Evolutionary conservation across 805 yeast genomes (phyloP).

Genomic region (Metschnikowia similis): DNA sequence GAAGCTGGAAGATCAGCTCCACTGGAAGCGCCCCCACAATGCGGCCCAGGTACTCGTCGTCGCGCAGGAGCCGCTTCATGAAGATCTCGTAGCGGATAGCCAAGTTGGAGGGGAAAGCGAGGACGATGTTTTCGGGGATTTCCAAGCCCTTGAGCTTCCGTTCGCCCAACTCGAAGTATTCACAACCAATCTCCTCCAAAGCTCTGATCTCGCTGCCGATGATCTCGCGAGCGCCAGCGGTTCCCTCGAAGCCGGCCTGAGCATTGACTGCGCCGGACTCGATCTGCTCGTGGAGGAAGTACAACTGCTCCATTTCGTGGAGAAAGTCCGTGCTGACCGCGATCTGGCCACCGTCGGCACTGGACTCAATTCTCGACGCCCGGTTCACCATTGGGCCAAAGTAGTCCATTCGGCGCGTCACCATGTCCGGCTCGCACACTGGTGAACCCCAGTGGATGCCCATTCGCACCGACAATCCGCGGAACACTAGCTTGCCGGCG

Average conservation of each 20-base stretch:
- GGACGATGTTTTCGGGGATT: constrained; percentile 81
- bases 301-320: constrained; percentile 60
- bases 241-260: constrained; percentile 44
- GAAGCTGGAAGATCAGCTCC: constrained; percentile 47
- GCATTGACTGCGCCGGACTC: constrained; percentile 21
- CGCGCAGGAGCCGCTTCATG: constrained; percentile 23
- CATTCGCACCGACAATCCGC: constrained; percentile 95
- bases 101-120: constrained; percentile 67
- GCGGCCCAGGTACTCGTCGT: constrained; percentile 20
- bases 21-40: constrained; percentile 38
- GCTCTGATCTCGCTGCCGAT: constrained; percentile 63
- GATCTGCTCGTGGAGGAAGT: constrained; percentile 44
- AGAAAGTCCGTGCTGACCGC: constrained; percentile 80
- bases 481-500: constrained; percentile 56
- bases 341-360: constrained; percentile 98
- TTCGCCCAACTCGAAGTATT: constrained; percentile 70
- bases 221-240: constrained; percentile 46
- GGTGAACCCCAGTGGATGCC: constrained; percentile 99
- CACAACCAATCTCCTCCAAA: constrained; percentile 67
- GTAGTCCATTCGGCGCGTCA: constrained; percentile 96
- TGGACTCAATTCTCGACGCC: constrained; percentile 87
- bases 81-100: constrained; percentile 52
- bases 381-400: constrained; percentile 98
- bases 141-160: constrained; percentile 90
- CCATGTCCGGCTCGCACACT: constrained; percentile 90